Percentiles rank a stretch among this genome's conserved stretches.
These are phyloP conservation scores for Fraxinus ornus DNA, from an alignment of 305 asterid species.

Conservation along the genomic window DNA sequence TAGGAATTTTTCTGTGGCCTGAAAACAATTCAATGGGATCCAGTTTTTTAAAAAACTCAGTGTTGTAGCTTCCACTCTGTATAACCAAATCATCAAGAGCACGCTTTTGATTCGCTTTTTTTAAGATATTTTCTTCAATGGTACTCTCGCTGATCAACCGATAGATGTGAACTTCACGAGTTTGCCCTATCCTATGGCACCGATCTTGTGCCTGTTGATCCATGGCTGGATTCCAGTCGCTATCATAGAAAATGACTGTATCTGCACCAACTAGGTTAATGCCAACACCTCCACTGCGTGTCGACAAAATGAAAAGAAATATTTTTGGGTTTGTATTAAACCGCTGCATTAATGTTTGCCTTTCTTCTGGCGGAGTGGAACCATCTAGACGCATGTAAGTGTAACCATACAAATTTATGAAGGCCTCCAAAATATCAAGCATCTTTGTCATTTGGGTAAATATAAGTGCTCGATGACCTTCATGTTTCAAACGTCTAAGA, in stretches of 20 bases:
- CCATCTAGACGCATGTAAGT: slow-evolving; percentile 99
- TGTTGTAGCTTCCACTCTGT: slow-evolving; percentile 95
- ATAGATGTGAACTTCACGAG: slow-evolving; percentile 96
- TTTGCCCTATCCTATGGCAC: slow-evolving; percentile 98
- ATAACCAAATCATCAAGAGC: slow-evolving; percentile 93
- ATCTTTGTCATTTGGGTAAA: slow-evolving; percentile 99
- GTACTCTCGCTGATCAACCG: slow-evolving; percentile 97
- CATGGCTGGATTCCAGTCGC: slow-evolving; percentile 99
- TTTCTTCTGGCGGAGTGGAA: slow-evolving; percentile 95
- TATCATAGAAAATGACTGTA: slow-evolving; percentile 95
- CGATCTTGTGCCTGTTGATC: slow-evolving; percentile 99
- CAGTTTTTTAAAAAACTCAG: slow-evolving; percentile 90
- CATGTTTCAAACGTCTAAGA: slow-evolving; percentile 84
- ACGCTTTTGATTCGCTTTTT: slow-evolving; percentile 98
- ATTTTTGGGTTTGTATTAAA: slow-evolving; percentile 91
- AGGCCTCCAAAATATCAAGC: slow-evolving; percentile 98
- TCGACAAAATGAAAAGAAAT: slow-evolving; percentile 91
- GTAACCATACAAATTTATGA: slow-evolving; percentile 92
- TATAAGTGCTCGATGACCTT: slow-evolving; percentile 94
- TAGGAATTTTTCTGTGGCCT: slow-evolving; percentile 52
- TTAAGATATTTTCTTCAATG: slow-evolving; percentile 92
- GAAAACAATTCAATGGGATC: slow-evolving; percentile 94
- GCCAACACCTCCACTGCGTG: slow-evolving; percentile 99
- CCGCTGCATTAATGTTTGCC: slow-evolving; percentile 99
- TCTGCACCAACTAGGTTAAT: slow-evolving; percentile 98